Evolutionary conservation across 148 eudicot species (phyloP).

Genomic region (Drosera capensis): DNA sequence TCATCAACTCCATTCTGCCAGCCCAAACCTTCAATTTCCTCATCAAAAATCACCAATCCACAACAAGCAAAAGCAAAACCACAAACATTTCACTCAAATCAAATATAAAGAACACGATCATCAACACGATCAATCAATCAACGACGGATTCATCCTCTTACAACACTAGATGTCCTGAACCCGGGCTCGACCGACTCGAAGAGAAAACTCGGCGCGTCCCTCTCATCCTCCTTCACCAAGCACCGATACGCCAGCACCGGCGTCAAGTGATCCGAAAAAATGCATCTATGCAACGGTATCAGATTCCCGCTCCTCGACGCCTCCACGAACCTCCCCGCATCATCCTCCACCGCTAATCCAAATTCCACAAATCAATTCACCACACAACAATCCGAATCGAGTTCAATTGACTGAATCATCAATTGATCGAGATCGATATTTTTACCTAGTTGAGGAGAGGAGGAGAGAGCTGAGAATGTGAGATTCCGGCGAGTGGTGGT

Average conservation of each 20-base stretch:
- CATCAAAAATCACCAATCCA: not conserved
- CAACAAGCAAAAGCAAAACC: not conserved
- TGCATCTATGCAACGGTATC: slow-evolving; percentile 56
- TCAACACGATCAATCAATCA: not conserved
- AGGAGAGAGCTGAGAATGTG: no score
- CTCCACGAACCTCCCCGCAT: slow-evolving; percentile 45
- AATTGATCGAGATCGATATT: no score
- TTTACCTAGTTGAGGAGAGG: no score
- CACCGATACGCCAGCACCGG: slow-evolving; percentile 97
- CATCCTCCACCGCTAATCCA: slow-evolving; percentile 39
- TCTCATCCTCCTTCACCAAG: slow-evolving; percentile 79
- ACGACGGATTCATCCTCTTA: slow-evolving; percentile 16
- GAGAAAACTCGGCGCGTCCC: slow-evolving; percentile 94
- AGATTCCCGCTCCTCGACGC: slow-evolving; percentile 81
- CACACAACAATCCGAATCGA: not conserved
- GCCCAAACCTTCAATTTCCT: not conserved
- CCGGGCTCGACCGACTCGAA: slow-evolving; percentile 93
- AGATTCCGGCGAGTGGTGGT: no score
- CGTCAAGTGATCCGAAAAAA: slow-evolving; percentile 91
- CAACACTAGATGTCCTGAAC: slow-evolving; percentile 44
- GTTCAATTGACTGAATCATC: no score
- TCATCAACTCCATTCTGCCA: not conserved
- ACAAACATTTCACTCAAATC: no score
- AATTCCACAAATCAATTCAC: slow-evolving; percentile 6
- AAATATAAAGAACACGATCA: not conserved